phyloP scores from a whole-genome alignment of 768 basidiomycete genomes.

The Hypholoma fasciculare region DNA sequence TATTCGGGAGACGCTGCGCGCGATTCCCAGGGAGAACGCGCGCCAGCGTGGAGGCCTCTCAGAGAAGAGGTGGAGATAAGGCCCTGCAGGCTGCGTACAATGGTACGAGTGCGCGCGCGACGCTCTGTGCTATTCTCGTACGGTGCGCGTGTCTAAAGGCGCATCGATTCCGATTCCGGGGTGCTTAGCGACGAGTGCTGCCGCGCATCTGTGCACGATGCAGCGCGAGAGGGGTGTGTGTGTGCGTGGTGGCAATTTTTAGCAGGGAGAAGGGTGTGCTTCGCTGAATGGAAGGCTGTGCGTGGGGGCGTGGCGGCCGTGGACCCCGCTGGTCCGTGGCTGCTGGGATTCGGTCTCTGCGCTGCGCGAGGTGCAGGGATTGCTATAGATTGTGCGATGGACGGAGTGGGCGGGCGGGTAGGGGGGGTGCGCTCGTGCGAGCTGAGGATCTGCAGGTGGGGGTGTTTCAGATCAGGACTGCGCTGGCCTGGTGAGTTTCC shows the following conservation, averaged over 20 bases:
- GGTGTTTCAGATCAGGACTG: not conserved
- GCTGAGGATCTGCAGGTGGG: not conserved
- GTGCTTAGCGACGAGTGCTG: not conserved
- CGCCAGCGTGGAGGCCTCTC: too few relatives aligned
- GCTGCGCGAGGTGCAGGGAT: not conserved
- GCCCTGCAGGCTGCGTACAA: too few relatives aligned
- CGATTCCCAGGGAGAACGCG: too few relatives aligned
- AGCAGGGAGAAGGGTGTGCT: not conserved
- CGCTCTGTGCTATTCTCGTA: too few relatives aligned
- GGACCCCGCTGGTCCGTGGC: not conserved
- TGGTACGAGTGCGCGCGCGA: too few relatives aligned
- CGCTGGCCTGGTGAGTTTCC: not conserved
- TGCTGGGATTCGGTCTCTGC: not conserved
- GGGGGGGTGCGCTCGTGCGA: not conserved
- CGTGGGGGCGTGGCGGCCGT: not conserved
- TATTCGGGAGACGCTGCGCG: too few relatives aligned
- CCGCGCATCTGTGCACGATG: not conserved
- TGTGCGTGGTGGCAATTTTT: not conserved
- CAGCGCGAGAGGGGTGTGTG: not conserved
- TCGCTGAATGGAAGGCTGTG: not conserved
- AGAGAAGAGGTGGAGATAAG: too few relatives aligned
- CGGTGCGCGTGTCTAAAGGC: too few relatives aligned
- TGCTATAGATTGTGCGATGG: not conserved
- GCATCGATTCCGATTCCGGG: not conserved
- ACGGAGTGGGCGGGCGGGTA: not conserved